Base-by-base conservation (phyloP, 345 rosid species). In the Hibiscus syriacus region DNA sequence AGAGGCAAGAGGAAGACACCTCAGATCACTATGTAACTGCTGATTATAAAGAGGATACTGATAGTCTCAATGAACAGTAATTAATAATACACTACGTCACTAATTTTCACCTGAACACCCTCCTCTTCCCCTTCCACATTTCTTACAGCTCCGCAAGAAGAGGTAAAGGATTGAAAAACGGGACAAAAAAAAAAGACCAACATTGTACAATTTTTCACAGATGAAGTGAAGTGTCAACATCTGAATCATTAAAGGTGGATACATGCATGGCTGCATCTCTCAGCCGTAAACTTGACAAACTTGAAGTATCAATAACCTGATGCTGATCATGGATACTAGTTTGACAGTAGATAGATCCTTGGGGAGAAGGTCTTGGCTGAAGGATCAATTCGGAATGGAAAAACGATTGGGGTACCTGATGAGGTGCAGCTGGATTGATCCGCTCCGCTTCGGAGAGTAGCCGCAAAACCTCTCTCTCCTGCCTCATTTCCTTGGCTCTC, bases 171-270 rank as follows among this genome's bases (percentile, higher is more conserved):
- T 14, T 45, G 50, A 45, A 16, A 45, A 45, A 16, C 17, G 17
- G 50, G 19, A 4, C 0, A 12, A 14, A 45, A 45, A 13, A 39
- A 39, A 34, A 14, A 45, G 17, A 16, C 41, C 17, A 55, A 64
- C 74, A 52, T 73, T 80, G 56, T 72, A 76, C 72, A 68, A 58
- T 3, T 26, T 76, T 66, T 79, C 76, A 83, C 56, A 83, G 73
- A 79, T 79, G 87, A 77, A 80, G 85, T 64, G 82, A 79, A 57
- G 80, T 79, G 65, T 79, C 80, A 48, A 77, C 80, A 30, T 79
- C 76, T 65, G 73, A 72, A 59, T 73, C 79, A 64, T 77, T 71
- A 23, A 61, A 32, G 67, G 56, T 67, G 20, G 71, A 67, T 49
- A 43, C 39, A 60, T 78, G 58, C 62, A 39, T 70, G 41, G 58